Conservation (phyloP, 106 monocot species). For the Acorus gramineus region DNA sequence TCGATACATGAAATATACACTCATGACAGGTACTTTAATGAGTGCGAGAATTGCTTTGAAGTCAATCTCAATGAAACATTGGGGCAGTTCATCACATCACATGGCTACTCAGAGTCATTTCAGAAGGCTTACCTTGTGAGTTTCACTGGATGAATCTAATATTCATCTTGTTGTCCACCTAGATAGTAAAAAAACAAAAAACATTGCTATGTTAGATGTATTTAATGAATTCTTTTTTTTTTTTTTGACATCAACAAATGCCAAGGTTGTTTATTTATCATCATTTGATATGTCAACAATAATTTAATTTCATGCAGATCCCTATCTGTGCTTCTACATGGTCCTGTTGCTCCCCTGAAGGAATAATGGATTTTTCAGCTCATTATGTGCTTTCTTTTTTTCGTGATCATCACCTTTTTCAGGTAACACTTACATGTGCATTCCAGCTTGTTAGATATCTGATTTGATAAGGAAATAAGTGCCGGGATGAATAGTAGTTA, state of each 20-base stretch:
- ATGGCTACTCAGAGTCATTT: constrained; percentile 75
- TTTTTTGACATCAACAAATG: too few relatives aligned
- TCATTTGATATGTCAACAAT: background rate
- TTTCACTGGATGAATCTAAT: background rate
- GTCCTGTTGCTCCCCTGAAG: constrained; percentile 63
- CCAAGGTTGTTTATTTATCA: too few relatives aligned
- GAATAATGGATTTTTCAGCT: constrained; percentile 78
- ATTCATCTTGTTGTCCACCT: too few relatives aligned
- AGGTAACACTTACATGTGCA: constrained; percentile 26
- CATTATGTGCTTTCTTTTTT: constrained; percentile 87
- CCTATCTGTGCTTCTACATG: constrained; percentile 86
- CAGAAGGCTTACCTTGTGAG: constrained; percentile 84
- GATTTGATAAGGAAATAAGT: background rate
- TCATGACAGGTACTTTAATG: constrained; percentile 57
- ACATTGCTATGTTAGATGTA: too few relatives aligned
- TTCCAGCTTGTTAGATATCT: background rate
- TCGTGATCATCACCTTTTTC: constrained; percentile 87
- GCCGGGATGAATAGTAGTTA: too few relatives aligned
- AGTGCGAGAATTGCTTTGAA: constrained; percentile 60
- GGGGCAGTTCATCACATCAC: constrained; percentile 64
- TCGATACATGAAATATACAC: background rate
- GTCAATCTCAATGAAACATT: constrained; percentile 62
- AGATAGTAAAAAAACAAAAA: too few relatives aligned
- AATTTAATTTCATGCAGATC: constrained; percentile 21
- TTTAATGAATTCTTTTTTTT: too few relatives aligned